phyloP scores from a whole-genome alignment of 208 protist species.

The Naegleria fowleri region DNA sequence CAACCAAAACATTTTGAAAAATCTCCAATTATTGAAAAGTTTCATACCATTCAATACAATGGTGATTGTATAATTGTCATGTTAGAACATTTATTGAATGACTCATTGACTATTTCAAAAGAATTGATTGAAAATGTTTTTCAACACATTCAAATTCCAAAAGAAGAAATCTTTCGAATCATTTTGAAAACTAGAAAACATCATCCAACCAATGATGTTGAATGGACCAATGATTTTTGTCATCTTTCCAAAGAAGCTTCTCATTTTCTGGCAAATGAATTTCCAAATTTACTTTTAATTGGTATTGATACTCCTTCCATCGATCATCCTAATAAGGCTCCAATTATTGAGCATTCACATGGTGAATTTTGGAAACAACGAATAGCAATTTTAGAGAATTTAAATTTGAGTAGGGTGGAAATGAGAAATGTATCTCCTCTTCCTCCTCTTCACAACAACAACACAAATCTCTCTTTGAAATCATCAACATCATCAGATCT shows the following conservation, averaged over 20 bases:
- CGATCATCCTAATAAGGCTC: slow-evolving; percentile 46
- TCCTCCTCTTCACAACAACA: no score
- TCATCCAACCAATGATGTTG: background rate
- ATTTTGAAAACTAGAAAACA: background rate
- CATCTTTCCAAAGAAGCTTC: slow-evolving; percentile 52
- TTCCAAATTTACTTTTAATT: slow-evolving; percentile 58
- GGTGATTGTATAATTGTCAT: slow-evolving; percentile 53
- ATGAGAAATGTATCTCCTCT: no score
- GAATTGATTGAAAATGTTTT: background rate
- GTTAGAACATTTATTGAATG: slow-evolving; percentile 41
- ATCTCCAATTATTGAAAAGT: slow-evolving; percentile 40
- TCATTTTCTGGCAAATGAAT: slow-evolving; percentile 47
- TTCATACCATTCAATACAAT: slow-evolving; percentile 56
- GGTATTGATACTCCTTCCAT: slow-evolving; percentile 63
- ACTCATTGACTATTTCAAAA: background rate
- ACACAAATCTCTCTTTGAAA: no score
- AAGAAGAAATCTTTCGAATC: background rate
- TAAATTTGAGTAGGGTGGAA: slow-evolving; percentile 37
- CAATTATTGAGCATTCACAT: slow-evolving; percentile 51
- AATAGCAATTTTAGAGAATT: slow-evolving; percentile 65
- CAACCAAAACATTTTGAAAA: slow-evolving; percentile 57
- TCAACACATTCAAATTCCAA: background rate
- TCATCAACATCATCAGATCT: no score
- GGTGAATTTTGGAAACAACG: slow-evolving; percentile 49
- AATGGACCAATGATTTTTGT: slow-evolving; percentile 45